These are phyloP conservation scores for Sideroxylon spinosum DNA, from an alignment of 179 eudicot species.

Conservation along the genomic window DNA sequence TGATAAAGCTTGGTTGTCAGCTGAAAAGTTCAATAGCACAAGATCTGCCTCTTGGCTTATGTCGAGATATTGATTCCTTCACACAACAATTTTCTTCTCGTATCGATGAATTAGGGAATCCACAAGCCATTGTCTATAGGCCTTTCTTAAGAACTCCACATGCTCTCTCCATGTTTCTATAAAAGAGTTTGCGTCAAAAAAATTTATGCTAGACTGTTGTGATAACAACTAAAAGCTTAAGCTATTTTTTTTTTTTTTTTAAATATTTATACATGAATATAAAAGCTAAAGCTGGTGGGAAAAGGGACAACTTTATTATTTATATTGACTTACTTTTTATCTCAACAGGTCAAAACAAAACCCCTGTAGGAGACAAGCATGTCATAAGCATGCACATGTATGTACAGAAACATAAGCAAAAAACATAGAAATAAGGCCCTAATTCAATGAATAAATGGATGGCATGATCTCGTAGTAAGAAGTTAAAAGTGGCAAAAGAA, in stretches of 20 bases:
- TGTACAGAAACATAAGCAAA: not conserved
- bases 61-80: too few relatives aligned
- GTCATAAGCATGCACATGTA: not conserved
- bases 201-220: too few relatives aligned
- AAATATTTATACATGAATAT: too few relatives aligned
- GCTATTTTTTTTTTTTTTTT: too few relatives aligned
- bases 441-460: not conserved
- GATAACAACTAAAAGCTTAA: too few relatives aligned
- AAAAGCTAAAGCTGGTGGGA: too few relatives aligned
- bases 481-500: not conserved
- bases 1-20: not conserved
- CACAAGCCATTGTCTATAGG: too few relatives aligned
- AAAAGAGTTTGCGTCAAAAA: not conserved
- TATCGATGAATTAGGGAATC: too few relatives aligned
- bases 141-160: not conserved
- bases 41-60: too few relatives aligned
- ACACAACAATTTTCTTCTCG: too few relatives aligned
- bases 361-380: not conserved
- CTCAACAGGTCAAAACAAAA: not conserved
- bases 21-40: not conserved
- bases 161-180: not conserved
- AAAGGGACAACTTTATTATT: too few relatives aligned
- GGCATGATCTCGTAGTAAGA: not conserved
- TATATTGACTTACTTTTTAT: too few relatives aligned
- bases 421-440: not conserved